Base-by-base conservation (phyloP, 176 grass and related monocot genomes). In the Pontederia paniculata region DNA sequence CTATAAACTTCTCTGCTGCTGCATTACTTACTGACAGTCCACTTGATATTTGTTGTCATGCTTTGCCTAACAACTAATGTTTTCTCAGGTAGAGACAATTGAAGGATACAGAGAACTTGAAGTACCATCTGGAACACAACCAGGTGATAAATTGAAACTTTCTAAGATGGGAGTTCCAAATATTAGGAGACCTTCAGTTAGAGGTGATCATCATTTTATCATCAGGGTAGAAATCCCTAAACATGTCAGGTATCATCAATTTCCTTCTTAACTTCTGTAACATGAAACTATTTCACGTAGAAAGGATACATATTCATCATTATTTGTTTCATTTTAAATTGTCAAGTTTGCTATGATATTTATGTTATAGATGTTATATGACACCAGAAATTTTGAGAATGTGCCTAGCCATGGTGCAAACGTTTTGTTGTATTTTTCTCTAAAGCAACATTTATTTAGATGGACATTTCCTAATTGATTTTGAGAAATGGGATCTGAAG, bases 121-220 rank as follows among this genome's bases (percentile, higher is more conserved):
- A 65, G 80, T 96, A 58, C 82, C 82, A 44, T 73, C 82, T 83
- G 85, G 90, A 51, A 89, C 80, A 57, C 90, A 89, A 74, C 85
- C 90, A 60, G 82, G 85, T 67, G 82, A 89, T n/a, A 71, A 23
- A 25, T 53, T 96, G 44, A 85, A 96, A 56, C 64, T 89, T 68
- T 10, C 3, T 52, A 69, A 73, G 44, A 50, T 93, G 57, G 90
- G 90, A 78, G 76, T 68, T 64, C 85, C 82, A 21, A 76, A 96
- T 61, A 71, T 85, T 58, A 86, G 70, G 56, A 89, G 59, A 53
- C 79, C 82, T 78, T 73, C 78, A 9, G 50, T 66, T 48, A 78
- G 76, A 70, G 90, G 90, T 49, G 85, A 96, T 65, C 90, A 96
- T 62, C 74, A 78, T 54, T 89, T 89, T 70, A 43, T 74, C 57